These are phyloP conservation scores for Leccinum rimulosum DNA, from an alignment of 768 basidiomycete species.

Conservation along the genomic window DNA sequence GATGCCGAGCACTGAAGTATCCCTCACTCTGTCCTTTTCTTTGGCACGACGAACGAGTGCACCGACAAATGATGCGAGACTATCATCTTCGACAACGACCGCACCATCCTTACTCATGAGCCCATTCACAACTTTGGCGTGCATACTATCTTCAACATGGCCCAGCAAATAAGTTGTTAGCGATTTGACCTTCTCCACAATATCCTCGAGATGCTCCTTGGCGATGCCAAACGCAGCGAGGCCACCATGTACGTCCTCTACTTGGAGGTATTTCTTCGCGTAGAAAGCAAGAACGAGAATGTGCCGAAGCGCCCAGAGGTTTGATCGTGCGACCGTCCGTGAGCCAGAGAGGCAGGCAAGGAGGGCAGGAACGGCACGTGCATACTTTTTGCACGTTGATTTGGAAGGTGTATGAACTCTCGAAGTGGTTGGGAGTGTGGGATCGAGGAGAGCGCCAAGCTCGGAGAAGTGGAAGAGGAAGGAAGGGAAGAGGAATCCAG, in stretches of 20 bases:
- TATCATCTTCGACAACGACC: constrained; percentile 18
- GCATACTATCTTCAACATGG: constrained; percentile 49
- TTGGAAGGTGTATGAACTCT: constrained; percentile 15
- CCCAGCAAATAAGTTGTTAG: constrained; percentile 61
- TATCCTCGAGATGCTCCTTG: constrained; percentile 29
- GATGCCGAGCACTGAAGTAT: constrained; percentile 56
- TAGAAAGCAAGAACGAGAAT: constrained; percentile 61
- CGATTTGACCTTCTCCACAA: constrained; percentile 48
- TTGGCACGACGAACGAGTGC: constrained; percentile 33
- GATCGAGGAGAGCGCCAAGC: constrained; percentile 62
- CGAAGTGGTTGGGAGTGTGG: constrained; percentile 50
- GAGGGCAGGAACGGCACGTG: constrained; percentile 57
- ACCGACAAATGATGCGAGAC: constrained; percentile 29
- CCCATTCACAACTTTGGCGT: constrained; percentile 38
- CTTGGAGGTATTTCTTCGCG: constrained; percentile 56
- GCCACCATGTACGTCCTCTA: constrained; percentile 47
- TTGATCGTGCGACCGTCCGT: constrained; percentile 54
- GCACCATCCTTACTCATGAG: constrained; percentile 29
- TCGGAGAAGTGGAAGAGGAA: constrained; percentile 46
- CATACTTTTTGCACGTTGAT: constrained; percentile 42
- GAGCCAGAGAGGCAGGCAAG: constrained; percentile 55
- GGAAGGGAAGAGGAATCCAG: constrained; percentile 41
- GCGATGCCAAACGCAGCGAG: constrained; percentile 38
- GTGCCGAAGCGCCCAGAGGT: constrained; percentile 70
- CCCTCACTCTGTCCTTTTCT: constrained; percentile 46